phyloP scores from a whole-genome alignment of 2,329 filamentous ascomycete genomes.

The Diplodia sapinea region DNA sequence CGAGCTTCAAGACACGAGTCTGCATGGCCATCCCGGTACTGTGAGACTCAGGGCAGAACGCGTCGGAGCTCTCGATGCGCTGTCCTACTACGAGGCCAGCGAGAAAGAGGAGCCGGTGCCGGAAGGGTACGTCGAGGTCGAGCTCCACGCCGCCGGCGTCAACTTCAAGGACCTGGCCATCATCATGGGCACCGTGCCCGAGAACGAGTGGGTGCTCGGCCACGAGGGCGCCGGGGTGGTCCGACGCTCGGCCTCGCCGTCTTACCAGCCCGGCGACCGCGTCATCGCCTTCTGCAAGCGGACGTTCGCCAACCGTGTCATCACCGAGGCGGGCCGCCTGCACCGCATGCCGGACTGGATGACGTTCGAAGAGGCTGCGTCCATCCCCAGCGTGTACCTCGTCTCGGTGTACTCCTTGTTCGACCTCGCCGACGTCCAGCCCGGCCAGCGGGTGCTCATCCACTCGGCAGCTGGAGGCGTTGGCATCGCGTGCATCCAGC shows the following conservation, averaged over 20 bases:
- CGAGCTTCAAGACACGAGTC: too few species aligned
- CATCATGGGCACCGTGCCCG: conserved; percentile 37
- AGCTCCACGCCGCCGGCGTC: too few species aligned
- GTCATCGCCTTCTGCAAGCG: conserved; percentile 27
- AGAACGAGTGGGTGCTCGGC: conserved; percentile 5
- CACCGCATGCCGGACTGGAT: conserved; percentile 39
- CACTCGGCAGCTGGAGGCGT: conserved; percentile 36
- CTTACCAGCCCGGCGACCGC: conserved; percentile 36
- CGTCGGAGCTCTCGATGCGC: too few species aligned
- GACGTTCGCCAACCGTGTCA: conserved; percentile 25
- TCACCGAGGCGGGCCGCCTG: conserved; percentile 10
- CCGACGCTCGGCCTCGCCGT: conserved; percentile 36
- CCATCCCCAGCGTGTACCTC: conserved; percentile 37
- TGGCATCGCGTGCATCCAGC: conserved; percentile 35
- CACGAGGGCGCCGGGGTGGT: conserved; percentile 32
- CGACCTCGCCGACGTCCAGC: conserved; percentile 34
- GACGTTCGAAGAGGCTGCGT: conserved; percentile 39
- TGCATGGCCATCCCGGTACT: too few species aligned
- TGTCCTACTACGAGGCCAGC: too few species aligned
- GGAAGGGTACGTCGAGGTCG: too few species aligned
- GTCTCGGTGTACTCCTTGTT: conserved; percentile 39
- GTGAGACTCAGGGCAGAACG: too few species aligned
- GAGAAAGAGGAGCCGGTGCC: too few species aligned
- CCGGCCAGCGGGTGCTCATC: conserved; percentile 33
- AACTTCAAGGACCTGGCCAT: conserved; percentile 35